These are phyloP conservation scores for Stephanodiscus triporus DNA, from an alignment of 108 stramenopile species.

Conservation along the genomic window DNA sequence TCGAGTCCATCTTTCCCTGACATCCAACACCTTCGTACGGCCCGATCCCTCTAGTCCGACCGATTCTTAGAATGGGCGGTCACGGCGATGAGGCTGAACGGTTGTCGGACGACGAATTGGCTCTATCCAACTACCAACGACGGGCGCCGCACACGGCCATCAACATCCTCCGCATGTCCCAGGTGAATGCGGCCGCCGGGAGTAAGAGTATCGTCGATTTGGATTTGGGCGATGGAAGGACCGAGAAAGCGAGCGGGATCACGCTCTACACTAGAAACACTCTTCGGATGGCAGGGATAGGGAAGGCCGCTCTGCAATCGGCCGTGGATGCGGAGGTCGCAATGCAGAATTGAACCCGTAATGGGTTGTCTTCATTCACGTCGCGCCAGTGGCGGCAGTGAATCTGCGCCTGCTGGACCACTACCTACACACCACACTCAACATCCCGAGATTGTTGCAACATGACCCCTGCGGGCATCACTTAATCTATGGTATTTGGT, in stretches of 20 bases:
- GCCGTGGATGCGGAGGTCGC: slow-evolving; percentile 57
- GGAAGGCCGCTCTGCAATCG: slow-evolving; percentile 44
- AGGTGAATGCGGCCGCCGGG: slow-evolving; percentile 49
- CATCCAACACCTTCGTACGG: neutral
- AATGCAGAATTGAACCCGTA: slow-evolving; percentile 19
- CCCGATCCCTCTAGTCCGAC: slow-evolving; percentile 29
- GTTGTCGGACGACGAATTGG: slow-evolving; percentile 61
- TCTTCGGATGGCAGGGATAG: slow-evolving; percentile 53
- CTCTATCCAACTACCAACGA: slow-evolving; percentile 65
- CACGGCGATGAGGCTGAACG: slow-evolving; percentile 42
- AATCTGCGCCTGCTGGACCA: neutral
- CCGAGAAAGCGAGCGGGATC: slow-evolving; percentile 63
- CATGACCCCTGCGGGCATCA: too few relatives aligned
- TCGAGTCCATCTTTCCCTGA: neutral
- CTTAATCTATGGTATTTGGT: neutral
- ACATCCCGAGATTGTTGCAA: too few relatives aligned
- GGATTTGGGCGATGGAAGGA: slow-evolving; percentile 55
- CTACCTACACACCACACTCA: too few relatives aligned
- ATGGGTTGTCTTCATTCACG: neutral
- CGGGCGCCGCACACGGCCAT: slow-evolving; percentile 74
- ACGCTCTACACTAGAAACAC: slow-evolving; percentile 55
- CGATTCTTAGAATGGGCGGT: slow-evolving; percentile 64
- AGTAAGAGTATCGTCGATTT: slow-evolving; percentile 55
- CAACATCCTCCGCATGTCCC: slow-evolving; percentile 59
- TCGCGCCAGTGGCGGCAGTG: neutral